Evolutionary conservation across 345 rosid species (phyloP), one percentile per base, ranked within the genome.

Genomic region (Eucalyptus marginata): DNA sequence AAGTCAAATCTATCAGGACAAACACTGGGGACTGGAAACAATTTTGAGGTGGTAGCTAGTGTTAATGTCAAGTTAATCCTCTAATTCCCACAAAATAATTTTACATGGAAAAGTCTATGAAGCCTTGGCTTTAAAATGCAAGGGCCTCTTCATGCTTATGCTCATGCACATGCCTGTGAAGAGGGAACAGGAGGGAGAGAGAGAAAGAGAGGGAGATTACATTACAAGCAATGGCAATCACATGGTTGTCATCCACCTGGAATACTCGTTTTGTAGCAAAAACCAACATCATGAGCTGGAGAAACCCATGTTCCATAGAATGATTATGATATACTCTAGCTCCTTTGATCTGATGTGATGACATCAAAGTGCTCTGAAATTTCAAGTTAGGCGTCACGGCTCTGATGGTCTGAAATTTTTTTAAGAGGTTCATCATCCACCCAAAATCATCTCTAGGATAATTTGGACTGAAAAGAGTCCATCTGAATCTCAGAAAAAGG

Each of bases 401-500:
- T 40, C 84, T 40, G 47, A 76, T 22, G 1, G 83, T 76, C 84
- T 11, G 84, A 76, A 76, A 76, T 0, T 20, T 20, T 36, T 76
- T 76, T 76, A 40, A 40, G 29, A 40, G 47, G 84, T 76, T 76
- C 87, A 49, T 29, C 62, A 31, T 56, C 87, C 47, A 13, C 86
- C 89, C 89, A 68, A 80, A 85, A 36, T 91, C 84, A 89, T 81
- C 87, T 87, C 90, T 86, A 80, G 18, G 92, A 90, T 86, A 96
- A 86, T 83, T 92, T 86, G 47, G 95, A 93, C 80, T 91, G 89
- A 87, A 93, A 92, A 71, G 49, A 89, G 87, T 89, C 90, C 91
- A 96, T 91, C 90, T 93, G 95, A 49, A 89, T 92, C 27, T 93
- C 89, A 90, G 94, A 89, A 90, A 96, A 94, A 87, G 95, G 96